phyloP scores from a whole-genome alignment of 1,284 basidiomycete species.

The Heimioporus punctisporus region DNA sequence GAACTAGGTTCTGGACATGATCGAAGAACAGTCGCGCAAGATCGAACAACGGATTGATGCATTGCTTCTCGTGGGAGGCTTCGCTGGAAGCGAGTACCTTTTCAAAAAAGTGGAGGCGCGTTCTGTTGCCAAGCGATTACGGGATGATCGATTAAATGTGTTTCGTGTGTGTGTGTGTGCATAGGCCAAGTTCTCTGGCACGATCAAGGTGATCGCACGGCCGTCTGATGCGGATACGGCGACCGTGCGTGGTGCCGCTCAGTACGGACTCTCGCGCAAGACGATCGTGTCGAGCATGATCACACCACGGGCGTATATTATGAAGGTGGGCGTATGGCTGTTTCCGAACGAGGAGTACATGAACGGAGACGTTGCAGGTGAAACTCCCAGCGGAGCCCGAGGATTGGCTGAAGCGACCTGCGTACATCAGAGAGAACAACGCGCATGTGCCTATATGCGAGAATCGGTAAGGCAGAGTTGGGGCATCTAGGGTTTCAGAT shows the following conservation, averaged over 20 bases:
- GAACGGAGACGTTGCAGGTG: slow-evolving; percentile 44
- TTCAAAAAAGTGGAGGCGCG: slow-evolving; percentile 73
- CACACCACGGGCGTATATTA: slow-evolving; percentile 78
- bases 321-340: slow-evolving; percentile 57
- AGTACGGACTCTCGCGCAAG: slow-evolving; percentile 77
- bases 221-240: slow-evolving; percentile 85
- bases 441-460: slow-evolving; percentile 78
- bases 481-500: slow-evolving; percentile 23
- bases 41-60: slow-evolving; percentile 73
- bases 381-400: slow-evolving; percentile 82
- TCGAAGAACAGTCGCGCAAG: slow-evolving; percentile 70
- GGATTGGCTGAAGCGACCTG: slow-evolving; percentile 79
- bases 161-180: no score
- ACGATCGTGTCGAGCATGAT: slow-evolving; percentile 78
- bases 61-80: slow-evolving; percentile 83
- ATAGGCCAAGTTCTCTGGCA: slow-evolving; percentile 65
- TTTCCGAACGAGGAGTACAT: background rate
- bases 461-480: slow-evolving; percentile 57
- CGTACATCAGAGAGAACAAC: slow-evolving; percentile 76
- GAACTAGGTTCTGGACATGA: slow-evolving; percentile 67
- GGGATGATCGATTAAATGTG: slow-evolving; percentile 9
- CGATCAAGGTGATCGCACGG: slow-evolving; percentile 72
- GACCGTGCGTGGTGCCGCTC: slow-evolving; percentile 79
- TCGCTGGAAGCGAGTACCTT: slow-evolving; percentile 81
- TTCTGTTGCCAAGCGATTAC: slow-evolving; percentile 10